Percentiles rank a stretch among this genome's conserved stretches.
Conservation (phyloP, 2,329 filamentous ascomycete genomes). For the Colletotrichum filicis region DNA sequence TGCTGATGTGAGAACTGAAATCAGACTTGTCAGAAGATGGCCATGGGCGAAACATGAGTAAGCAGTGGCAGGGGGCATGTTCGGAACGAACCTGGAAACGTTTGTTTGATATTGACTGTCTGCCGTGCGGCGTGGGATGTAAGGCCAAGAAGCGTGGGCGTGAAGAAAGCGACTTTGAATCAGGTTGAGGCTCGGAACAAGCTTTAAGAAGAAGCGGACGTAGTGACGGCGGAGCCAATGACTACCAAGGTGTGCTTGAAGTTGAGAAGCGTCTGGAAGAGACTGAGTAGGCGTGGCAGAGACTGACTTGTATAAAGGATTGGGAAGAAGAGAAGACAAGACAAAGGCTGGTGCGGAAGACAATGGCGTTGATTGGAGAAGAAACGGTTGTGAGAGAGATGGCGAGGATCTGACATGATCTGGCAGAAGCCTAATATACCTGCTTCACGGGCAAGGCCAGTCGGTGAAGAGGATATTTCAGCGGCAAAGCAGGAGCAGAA, state of each 20-base stretch:
- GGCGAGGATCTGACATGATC: conserved; percentile 24
- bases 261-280: not conserved
- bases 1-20: conserved; percentile 35
- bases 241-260: not conserved
- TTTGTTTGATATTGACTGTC: conserved; percentile 11
- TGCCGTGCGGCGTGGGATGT: not conserved
- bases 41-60: conserved; percentile 1
- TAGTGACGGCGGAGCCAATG: not conserved
- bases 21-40: conserved; percentile 24
- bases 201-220: not conserved
- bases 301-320: conserved; percentile 9
- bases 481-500: not conserved
- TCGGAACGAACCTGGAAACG: conserved; percentile 8
- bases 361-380: conserved; percentile 5
- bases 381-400: conserved; percentile 18
- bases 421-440: conserved; percentile 34
- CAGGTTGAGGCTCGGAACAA: conserved; percentile 3
- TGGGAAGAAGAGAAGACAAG: not conserved
- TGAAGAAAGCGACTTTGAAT: not conserved
- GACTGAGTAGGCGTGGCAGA: not conserved
- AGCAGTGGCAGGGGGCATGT: not conserved
- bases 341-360: not conserved
- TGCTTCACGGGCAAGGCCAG: not conserved
- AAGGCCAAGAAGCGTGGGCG: not conserved
- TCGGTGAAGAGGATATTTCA: conserved; percentile 25